Conservation (phyloP, 73 alveolate genomes). For the Diophrys appendiculata region DNA sequence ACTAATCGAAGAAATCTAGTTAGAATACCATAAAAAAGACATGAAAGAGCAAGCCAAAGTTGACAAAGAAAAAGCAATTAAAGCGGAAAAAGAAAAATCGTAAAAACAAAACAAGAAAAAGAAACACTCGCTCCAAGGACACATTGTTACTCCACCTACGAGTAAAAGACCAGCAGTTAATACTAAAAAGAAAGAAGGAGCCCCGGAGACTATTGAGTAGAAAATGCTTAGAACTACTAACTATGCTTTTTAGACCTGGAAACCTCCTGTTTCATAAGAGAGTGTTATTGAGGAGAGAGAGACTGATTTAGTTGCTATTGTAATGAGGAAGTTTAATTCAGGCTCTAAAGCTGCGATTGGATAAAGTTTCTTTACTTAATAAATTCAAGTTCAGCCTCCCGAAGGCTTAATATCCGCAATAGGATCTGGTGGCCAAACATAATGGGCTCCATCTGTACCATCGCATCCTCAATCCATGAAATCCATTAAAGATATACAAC, state of each 20-base stretch:
- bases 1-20: background rate
- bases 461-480: constrained; percentile 65
- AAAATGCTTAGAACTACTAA: background rate
- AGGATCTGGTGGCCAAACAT: constrained; percentile 82
- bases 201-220: background rate
- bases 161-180: no score
- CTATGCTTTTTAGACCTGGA: no score
- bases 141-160: no score
- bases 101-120: background rate
- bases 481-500: constrained; percentile 86
- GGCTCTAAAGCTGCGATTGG: constrained; percentile 34
- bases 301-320: constrained; percentile 45
- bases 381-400: constrained; percentile 97
- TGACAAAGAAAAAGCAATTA: no score
- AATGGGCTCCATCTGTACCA: constrained; percentile 99
- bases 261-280: background rate
- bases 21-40: background rate
- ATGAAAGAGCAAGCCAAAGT: background rate
- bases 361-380: constrained; percentile 86
- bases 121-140: no score
- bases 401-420: constrained; percentile 94
- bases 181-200: background rate
- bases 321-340: constrained; percentile 49
- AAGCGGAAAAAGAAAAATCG: background rate
- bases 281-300: constrained; percentile 22